Evolutionary conservation across 441 rosid species (phyloP).

Genomic region (Pelargonium citronellum): DNA sequence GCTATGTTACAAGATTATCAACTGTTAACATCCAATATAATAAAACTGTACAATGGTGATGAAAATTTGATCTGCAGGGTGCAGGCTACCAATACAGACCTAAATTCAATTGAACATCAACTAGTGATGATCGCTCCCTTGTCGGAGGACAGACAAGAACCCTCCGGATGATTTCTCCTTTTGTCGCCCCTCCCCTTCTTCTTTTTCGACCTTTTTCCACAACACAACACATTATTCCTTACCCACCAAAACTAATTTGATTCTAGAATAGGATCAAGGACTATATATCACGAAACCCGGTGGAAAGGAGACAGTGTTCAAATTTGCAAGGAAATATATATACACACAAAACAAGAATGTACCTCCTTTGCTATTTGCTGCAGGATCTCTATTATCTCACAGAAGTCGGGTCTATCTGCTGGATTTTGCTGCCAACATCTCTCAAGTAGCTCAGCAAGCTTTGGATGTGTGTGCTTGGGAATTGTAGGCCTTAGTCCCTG

Average conservation of each 20-base stretch:
- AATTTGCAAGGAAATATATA: no score
- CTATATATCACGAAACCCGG: no score
- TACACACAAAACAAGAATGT: not conserved
- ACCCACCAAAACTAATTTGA: no score
- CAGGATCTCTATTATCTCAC: constrained; percentile 44
- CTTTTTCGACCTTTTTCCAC: constrained; percentile 48
- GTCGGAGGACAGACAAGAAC: constrained; percentile 63
- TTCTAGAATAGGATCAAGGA: no score
- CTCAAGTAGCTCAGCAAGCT: constrained; percentile 46
- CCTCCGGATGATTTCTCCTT: constrained; percentile 68
- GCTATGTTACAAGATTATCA: no score
- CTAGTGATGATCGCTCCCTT: constrained; percentile 63
- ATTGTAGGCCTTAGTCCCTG: constrained; percentile 62
- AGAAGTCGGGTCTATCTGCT: constrained; percentile 54
- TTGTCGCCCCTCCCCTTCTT: constrained; percentile 51
- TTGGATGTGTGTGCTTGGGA: constrained; percentile 49
- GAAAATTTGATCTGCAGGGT: no score
- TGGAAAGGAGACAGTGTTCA: no score
- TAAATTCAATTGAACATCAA: no score
- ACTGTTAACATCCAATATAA: no score
- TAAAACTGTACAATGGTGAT: no score
- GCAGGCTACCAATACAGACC: no score
- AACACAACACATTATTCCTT: no score
- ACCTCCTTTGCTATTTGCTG: constrained; percentile 51
- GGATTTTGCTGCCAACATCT: constrained; percentile 70